Conservation (phyloP, 306 rosid genomes). For the Cicer chorassanicum region DNA sequence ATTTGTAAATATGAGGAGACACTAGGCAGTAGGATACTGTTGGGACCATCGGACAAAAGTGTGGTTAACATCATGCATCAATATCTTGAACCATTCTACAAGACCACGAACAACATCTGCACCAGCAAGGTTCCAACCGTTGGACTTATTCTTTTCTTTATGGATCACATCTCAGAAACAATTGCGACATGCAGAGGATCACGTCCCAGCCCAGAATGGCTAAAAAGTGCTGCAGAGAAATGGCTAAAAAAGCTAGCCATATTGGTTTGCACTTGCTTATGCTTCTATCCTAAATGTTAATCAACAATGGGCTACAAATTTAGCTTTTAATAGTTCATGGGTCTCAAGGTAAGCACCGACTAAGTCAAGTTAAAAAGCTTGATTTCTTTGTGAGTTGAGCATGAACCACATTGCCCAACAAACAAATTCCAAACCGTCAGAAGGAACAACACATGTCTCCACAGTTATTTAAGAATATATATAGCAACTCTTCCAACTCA, state of each 20-base stretch:
- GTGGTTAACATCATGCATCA: slow-evolving; percentile 75
- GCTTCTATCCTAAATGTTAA: background rate
- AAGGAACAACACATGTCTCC: background rate
- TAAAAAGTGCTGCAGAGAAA: slow-evolving; percentile 85
- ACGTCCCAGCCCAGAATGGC: slow-evolving; percentile 83
- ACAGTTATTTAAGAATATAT: background rate
- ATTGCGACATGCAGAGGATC: slow-evolving; percentile 78
- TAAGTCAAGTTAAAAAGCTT: background rate
- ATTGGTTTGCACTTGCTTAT: slow-evolving; percentile 65
- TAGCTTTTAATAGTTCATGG: background rate
- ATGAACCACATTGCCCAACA: background rate
- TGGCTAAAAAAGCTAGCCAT: slow-evolving; percentile 85
- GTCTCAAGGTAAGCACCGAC: background rate
- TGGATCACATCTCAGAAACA: slow-evolving; percentile 97
- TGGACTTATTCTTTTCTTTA: slow-evolving; percentile 91
- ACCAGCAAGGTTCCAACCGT: slow-evolving; percentile 80
- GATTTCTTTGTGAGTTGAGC: background rate
- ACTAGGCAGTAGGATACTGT: slow-evolving; percentile 71
- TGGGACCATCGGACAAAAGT: slow-evolving; percentile 74
- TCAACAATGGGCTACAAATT: background rate
- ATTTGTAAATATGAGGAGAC: slow-evolving; percentile 72
- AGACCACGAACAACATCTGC: slow-evolving; percentile 93
- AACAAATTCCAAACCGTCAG: background rate
- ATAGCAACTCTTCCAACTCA: background rate
- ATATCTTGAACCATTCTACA: slow-evolving; percentile 88